These are phyloP conservation scores for Silybum marianum DNA, from an alignment of 129 eudicot species.

Conservation along the genomic window DNA sequence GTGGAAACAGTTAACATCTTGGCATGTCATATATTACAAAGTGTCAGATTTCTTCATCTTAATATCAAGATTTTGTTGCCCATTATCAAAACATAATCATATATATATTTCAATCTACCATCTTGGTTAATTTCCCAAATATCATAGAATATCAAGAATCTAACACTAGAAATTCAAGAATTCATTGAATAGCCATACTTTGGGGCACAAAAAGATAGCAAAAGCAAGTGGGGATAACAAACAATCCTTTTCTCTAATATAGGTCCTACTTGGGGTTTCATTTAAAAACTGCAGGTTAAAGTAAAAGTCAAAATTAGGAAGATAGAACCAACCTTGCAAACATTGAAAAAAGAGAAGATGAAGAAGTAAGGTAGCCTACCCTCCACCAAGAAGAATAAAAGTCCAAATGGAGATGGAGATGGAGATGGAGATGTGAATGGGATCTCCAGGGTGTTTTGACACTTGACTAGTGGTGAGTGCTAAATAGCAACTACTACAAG, in stretches of 20 bases:
- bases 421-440: conserved; percentile 29
- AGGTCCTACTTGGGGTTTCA: conserved; percentile 9
- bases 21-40: not conserved
- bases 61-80: conserved; percentile 6
- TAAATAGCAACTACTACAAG: conserved; percentile 28
- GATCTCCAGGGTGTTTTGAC: conserved; percentile 28
- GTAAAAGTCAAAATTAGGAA: conserved; percentile 25
- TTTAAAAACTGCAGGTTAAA: conserved; percentile 11
- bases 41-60: not conserved
- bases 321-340: conserved; percentile 9
- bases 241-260: not conserved
- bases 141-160: conserved; percentile 1
- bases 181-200: not conserved
- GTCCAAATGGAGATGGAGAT: conserved; percentile 8
- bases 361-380: conserved; percentile 31
- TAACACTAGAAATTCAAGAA: conserved; percentile 17
- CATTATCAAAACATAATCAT: not conserved
- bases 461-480: conserved; percentile 27
- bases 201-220: conserved; percentile 13
- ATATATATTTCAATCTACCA: not conserved
- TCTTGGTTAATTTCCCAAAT: not conserved
- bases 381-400: conserved; percentile 10
- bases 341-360: conserved; percentile 28
- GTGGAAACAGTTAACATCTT: conserved; percentile 29
- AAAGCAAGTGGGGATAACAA: conserved; percentile 17